A percentile compares a stretch with the other conserved stretches of the same genome.
These are phyloP conservation scores for Nicotiana attenuata DNA, from an alignment of 257 asterid species.

Conservation along the genomic window DNA sequence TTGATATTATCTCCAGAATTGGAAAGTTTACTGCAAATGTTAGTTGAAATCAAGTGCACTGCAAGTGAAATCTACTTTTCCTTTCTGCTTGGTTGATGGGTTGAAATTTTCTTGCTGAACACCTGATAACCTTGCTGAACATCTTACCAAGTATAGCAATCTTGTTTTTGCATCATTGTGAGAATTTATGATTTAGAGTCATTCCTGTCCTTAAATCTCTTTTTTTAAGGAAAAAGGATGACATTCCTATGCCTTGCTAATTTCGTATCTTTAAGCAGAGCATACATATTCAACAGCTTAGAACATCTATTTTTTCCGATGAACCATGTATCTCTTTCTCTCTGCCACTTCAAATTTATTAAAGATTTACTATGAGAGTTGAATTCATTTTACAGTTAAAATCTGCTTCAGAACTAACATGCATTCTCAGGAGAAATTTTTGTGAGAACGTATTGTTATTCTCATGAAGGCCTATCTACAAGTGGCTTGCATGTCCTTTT, in stretches of 20 bases:
- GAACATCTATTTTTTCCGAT: not conserved
- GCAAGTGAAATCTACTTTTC: not conserved
- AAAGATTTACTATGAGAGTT: not conserved
- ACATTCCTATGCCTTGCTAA: not conserved
- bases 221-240: not conserved
- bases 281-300: not conserved
- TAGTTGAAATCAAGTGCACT: not conserved
- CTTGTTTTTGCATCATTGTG: not conserved
- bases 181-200: not conserved
- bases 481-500: not conserved
- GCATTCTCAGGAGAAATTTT: not conserved
- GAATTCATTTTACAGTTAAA: not conserved
- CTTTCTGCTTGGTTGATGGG: not conserved
- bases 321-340: not conserved
- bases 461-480: not conserved
- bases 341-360: constrained; percentile 1
- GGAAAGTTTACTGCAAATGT: not conserved
- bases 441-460: not conserved
- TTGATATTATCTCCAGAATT: not conserved
- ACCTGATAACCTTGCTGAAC: not conserved
- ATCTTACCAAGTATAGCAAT: not conserved
- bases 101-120: not conserved
- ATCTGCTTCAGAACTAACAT: not conserved
- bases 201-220: not conserved
- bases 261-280: not conserved